Evolutionary conservation across 2,329 filamentous ascomycete species (phyloP), one percentile per base, ranked within the genome.

Genomic region (Coniochaeta sp.): DNA sequence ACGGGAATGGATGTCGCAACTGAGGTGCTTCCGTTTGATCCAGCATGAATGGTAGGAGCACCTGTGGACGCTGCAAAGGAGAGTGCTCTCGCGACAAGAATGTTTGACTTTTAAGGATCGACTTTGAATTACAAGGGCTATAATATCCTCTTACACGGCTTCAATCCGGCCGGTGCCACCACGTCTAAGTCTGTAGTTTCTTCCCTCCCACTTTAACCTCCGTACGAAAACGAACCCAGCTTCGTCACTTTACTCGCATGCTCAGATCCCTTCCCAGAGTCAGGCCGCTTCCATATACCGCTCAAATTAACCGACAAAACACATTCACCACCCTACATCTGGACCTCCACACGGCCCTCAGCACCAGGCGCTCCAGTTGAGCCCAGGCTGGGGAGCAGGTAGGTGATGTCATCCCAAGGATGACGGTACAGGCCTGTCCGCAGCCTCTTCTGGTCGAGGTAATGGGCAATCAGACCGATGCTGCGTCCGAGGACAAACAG

Each of bases 381-480:
- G 64, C 80, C 77, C 57, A 95, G 77, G 73, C 81, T 88, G 66
- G 91, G 91, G 62, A 96, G 85, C 63, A 96, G 82, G 76, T 96
- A 95, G 61, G 91, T 96, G 69, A 96, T 96, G 72, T 96, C 91
- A 71, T 96, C 94, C 94, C 94, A 97, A 69, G 94, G 94, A 83
- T 96, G 91, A 71, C 94, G 88, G 88, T 99, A 99, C 60, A 99
- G 85, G 71, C 94, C 94, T 67, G 94, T 99, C 66, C 92, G 88
- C 73, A 99, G 83, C 75, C 94, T 86, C 91, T 99, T 99, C 84
- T 99, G 94, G 78, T 99, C 94, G 65, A 99, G 86, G 83, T 92
- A 97, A 77, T 99, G 94, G 67, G 94, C 94, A 87, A 99, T 99
- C 61, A 99, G 82, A 89, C 94, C 94, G 67, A 99, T 99, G 72